phyloP scores from a whole-genome alignment of 129 eudicot species.

The Heracleum sosnowskyi region DNA sequence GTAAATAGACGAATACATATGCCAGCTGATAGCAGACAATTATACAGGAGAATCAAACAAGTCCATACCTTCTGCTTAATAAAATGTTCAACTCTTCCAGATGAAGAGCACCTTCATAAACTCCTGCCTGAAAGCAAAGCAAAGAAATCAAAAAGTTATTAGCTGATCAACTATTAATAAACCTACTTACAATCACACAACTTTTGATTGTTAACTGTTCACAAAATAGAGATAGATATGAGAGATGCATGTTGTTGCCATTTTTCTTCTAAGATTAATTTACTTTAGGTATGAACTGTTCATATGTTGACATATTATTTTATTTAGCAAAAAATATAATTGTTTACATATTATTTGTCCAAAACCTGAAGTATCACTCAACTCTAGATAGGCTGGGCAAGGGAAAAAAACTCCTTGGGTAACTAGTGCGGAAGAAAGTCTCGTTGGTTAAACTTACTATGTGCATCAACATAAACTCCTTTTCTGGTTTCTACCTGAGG shows the following conservation, averaged over 20 bases:
- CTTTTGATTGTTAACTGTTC: neutral
- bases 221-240: neutral
- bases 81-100: constrained; percentile 93
- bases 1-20: neutral
- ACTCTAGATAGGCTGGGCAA: neutral
- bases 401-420: neutral
- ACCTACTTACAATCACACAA: neutral
- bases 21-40: neutral
- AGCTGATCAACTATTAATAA: neutral
- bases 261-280: neutral
- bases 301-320: neutral
- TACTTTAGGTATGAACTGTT: neutral
- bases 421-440: neutral
- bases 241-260: neutral
- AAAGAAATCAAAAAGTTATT: neutral
- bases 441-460: neutral
- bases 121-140: constrained; percentile 46
- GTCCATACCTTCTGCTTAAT: constrained; percentile 53
- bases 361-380: neutral
- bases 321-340: too few relatives aligned
- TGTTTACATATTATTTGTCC: neutral
- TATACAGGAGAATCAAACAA: neutral
- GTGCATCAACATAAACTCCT: neutral
- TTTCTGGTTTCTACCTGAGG: neutral
- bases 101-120: constrained; percentile 70